Evolutionary conservation across 1,284 basidiomycete species (phyloP), one percentile per base, ranked within the genome.

Genomic region (Rhizoctonia solani): DNA sequence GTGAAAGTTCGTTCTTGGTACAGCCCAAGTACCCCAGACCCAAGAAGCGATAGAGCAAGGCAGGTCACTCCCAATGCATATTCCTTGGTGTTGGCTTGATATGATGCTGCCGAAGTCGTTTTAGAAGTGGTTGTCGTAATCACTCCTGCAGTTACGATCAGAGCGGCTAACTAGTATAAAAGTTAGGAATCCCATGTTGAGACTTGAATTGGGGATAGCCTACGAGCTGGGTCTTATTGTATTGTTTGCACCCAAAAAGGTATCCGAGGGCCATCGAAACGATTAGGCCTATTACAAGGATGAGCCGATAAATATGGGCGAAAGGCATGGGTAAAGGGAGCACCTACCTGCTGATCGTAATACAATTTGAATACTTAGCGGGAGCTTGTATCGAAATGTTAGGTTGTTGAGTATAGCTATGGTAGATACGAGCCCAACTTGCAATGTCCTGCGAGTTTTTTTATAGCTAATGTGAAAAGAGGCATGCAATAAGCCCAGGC

Each of bases 291-390:
- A 44, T 19, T 23, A 46, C 50, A 34, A 29, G 46, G 34, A 23
- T 56, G 41, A 49, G 52, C 25, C 54, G n/a, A 25, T 21, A 13
- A 27, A 25, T 11, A 49, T 49, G 14, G 19, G 25, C 23, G 9
- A 21, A 21, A 2, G 25, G 23, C n/a, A n/a, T n/a, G n/a, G n/a
- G n/a, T n/a, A n/a, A 5, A 25, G 25, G 21, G 29, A 75, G 41
- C 5, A 16, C 82, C 76, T 71, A 85, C 92, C 92, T 37, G 91
- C 93, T 53, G 90, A 93, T 42, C 93, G 84, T 75, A 95, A 93
- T 30, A 96, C 88, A 72, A 95, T 95, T 73, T 94, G 87, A 0
- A 96, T 80, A 0, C 91, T 86, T 59, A 94, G 80, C 3, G 92
- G 92, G 0, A 95, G 89, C 68, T 87, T 79, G 73, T 82, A 92